phyloP scores from a whole-genome alignment of 306 rosid genomes.

The Castanea crenata region DNA sequence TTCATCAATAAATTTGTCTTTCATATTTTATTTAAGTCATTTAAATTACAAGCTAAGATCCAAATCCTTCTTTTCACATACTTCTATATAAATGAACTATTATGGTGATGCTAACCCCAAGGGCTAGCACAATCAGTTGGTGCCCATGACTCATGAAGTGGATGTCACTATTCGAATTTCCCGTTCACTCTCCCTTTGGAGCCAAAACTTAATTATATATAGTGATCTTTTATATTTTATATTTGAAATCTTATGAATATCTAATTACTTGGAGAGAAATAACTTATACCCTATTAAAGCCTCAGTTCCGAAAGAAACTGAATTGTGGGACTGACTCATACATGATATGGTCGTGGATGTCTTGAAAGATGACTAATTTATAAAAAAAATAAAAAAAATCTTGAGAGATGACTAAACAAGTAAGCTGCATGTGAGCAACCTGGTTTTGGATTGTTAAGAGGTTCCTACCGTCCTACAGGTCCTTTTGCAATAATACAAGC shows the following conservation, averaged over 20 bases:
- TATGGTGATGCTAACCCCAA: too few relatives aligned
- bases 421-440: not conserved
- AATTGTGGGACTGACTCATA: not conserved
- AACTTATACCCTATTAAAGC: not conserved
- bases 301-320: not conserved
- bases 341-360: not conserved
- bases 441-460: not conserved
- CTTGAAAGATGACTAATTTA: not conserved
- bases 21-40: too few relatives aligned
- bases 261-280: not conserved
- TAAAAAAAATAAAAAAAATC: too few relatives aligned
- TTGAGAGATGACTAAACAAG: not conserved
- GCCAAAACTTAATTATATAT: too few relatives aligned
- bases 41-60: too few relatives aligned
- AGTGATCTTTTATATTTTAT: not conserved
- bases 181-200: too few relatives aligned
- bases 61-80: too few relatives aligned
- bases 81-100: too few relatives aligned
- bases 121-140: too few relatives aligned
- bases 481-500: not conserved
- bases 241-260: not conserved
- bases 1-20: too few relatives aligned
- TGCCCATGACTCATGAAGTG: too few relatives aligned
- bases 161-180: too few relatives aligned
- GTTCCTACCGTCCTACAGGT: not conserved